Conservation (phyloP, 2,329 filamentous ascomycete genomes). For the Venturia carpophila region DNA sequence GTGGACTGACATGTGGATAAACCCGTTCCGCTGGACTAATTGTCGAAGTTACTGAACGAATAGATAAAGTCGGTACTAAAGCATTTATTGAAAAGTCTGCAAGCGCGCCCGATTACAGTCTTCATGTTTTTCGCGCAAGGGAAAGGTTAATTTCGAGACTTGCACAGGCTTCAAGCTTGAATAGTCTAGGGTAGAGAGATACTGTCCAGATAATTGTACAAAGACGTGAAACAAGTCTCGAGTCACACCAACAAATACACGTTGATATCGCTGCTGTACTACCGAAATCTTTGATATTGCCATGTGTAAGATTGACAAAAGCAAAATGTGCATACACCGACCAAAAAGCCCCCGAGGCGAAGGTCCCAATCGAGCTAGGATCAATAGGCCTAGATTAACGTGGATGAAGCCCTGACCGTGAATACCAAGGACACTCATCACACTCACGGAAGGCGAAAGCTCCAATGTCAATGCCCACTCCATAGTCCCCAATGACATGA, state of each 20-base stretch:
- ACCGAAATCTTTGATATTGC: neutral
- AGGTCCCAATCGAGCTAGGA: neutral
- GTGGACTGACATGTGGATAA: neutral
- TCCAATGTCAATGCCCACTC: slow-evolving; percentile 1
- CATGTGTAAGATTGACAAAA: neutral
- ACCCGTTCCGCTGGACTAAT: neutral
- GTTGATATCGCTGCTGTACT: neutral
- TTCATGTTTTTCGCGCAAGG: neutral
- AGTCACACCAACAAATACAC: neutral
- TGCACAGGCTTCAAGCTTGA: neutral
- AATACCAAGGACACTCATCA: neutral
- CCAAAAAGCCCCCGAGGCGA: neutral
- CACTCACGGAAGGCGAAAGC: neutral
- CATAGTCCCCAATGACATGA: slow-evolving; percentile 15
- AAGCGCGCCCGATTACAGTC: neutral
- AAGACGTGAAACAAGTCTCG: neutral
- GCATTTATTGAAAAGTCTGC: neutral
- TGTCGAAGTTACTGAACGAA: neutral
- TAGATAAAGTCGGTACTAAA: neutral
- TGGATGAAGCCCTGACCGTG: neutral
- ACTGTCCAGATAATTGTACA: neutral
- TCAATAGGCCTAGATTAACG: neutral
- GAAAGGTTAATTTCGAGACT: neutral
- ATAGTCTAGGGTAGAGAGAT: neutral
- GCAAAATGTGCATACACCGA: neutral